Percentiles rank a stretch among this genome's conserved stretches.
Conservation (phyloP, 768 basidiomycete species). For the Suillus discolor region DNA sequence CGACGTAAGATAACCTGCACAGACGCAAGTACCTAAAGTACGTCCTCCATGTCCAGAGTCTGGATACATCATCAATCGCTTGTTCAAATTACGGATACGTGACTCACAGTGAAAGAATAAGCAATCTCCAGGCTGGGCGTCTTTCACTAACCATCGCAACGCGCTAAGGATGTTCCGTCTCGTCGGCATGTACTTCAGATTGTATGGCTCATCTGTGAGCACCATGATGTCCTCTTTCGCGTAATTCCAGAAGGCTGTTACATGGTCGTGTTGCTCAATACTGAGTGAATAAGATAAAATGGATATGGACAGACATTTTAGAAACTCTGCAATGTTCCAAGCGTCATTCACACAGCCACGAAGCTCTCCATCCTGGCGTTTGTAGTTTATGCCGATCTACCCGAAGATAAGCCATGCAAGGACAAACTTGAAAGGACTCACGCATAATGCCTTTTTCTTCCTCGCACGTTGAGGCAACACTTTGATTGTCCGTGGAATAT, state of each 20-base stretch:
- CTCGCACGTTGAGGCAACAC: not conserved
- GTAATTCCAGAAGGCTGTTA: slow-evolving; percentile 41
- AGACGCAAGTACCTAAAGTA: not conserved
- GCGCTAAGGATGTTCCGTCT: slow-evolving; percentile 49
- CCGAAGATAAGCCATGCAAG: not conserved
- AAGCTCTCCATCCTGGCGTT: slow-evolving; percentile 59
- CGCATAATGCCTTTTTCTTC: slow-evolving; percentile 2
- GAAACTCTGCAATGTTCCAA: slow-evolving; percentile 69
- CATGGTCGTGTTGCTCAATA: not conserved
- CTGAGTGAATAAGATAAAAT: not conserved
- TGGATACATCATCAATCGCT: not conserved
- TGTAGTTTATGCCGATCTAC: slow-evolving; percentile 86
- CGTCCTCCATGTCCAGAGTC: slow-evolving; percentile 8
- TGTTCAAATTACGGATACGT: not conserved
- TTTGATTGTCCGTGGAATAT: not conserved
- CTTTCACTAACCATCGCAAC: slow-evolving; percentile 61
- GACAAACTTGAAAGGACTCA: not conserved
- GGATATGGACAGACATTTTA: slow-evolving; percentile 27
- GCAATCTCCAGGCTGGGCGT: slow-evolving; percentile 63
- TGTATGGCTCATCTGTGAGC: slow-evolving; percentile 42
- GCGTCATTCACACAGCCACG: slow-evolving; percentile 90
- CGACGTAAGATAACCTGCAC: not conserved
- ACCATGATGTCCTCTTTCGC: slow-evolving; percentile 51
- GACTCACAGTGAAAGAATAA: slow-evolving; percentile 64
- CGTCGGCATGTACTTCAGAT: slow-evolving; percentile 43